Evolutionary conservation across 2,329 filamentous ascomycete genomes (phyloP), one percentile per base, ranked within the genome.

Genomic region (Tolypocladium tropicale): DNA sequence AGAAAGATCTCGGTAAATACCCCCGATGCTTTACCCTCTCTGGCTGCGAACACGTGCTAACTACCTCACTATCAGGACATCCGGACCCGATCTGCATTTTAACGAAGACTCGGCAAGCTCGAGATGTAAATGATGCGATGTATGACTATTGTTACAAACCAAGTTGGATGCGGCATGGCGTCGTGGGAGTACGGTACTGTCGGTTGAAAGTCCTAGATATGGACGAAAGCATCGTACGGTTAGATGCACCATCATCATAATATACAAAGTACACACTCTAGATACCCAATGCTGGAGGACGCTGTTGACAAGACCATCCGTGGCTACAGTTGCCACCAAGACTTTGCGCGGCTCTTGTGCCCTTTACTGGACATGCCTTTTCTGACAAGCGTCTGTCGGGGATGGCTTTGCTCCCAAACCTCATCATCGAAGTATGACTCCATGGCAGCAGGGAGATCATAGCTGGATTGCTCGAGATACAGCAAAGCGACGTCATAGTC

Each of bases 401-500:
- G 85, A 64, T 93, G 81, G 14, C 81, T 78, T 62, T 76, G 79
- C 71, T 90, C 89, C 89, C 89, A 93, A 54, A 76, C 76, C 67
- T 91, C 88, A 60, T 94, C 89, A 4, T 82, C 86, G 60, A 81
- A 76, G 67, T 82, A 91, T 3, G 79, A 76, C 39, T 80, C 76
- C 7, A 88, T 78, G 0, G 89, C 88, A 32, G 71, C 68, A 4
- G 83, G 80, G 18, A 92, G 72, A 62, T 90, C 78, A 68, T 88
- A 90, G 9, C 78, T 76, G 25, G 78, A 74, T 68, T 89, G 85
- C 64, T 90, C 81, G 48, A 94, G 77, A 68, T 94, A 94, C 23
- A 92, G 68, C 32, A 88, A 68, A 1, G 89, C 89, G 53, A 90
- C 76, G 66, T 90, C 86, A 72, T 85, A 92, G 75, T 92, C 86